A percentile compares a stretch with the other conserved stretches of the same genome.
These are phyloP conservation scores for Nemania serpens DNA, from an alignment of 2,329 filamentous ascomycete genomes.

Conservation along the genomic window DNA sequence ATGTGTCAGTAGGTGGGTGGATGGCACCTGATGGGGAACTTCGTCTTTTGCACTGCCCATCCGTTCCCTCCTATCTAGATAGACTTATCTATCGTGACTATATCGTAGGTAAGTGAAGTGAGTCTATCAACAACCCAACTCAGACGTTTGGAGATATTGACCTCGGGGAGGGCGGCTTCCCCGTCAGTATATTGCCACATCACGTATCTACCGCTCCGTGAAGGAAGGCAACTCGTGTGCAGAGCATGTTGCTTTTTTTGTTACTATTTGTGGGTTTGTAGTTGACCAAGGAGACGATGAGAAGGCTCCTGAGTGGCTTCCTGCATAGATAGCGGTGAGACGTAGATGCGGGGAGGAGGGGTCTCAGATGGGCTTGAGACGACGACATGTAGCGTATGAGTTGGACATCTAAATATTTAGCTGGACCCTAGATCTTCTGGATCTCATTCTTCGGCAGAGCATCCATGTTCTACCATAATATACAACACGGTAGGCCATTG, in stretches of 20 bases:
- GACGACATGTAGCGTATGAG: too few species aligned
- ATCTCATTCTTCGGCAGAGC: too few species aligned
- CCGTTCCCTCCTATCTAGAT: neutral
- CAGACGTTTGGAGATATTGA: neutral
- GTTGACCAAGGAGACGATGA: neutral
- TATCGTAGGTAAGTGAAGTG: neutral
- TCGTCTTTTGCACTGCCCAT: too few species aligned
- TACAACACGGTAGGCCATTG: neutral
- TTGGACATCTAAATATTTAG: neutral
- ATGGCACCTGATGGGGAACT: neutral
- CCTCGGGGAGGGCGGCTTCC: neutral
- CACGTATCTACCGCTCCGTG: slow-evolving; percentile 19
- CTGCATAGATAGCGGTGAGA: slow-evolving; percentile 4
- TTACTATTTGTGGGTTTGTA: neutral
- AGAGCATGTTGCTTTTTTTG: neutral
- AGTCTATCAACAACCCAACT: slow-evolving; percentile 2
- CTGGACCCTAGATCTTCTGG: neutral
- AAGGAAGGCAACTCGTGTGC: neutral
- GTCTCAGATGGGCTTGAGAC: neutral
- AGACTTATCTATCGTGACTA: neutral
- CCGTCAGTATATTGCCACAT: neutral
- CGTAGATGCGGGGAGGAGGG: neutral
- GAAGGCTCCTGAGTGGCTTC: neutral
- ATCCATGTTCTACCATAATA: neutral
- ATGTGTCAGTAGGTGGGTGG: neutral